Conservation (phyloP, 176 grass and related monocot species). For the Panicum miliaceum region DNA sequence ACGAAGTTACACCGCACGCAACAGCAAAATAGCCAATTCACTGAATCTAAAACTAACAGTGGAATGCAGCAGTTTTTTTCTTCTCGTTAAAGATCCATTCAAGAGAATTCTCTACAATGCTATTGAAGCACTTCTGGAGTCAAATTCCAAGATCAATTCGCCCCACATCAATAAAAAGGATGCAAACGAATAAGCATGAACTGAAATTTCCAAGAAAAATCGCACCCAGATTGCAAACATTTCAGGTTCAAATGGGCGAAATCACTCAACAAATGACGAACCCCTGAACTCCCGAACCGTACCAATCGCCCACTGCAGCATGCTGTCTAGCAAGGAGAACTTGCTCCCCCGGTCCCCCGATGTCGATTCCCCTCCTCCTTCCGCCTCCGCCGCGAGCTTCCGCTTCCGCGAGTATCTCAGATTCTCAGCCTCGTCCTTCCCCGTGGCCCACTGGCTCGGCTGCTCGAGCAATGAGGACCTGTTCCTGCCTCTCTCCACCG, state of each 20-base stretch:
- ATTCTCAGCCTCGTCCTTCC: constrained; percentile 73
- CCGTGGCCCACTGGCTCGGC: constrained; percentile 53
- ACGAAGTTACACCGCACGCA: no score
- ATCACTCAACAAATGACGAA: not conserved
- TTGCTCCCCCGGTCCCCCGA: constrained; percentile 59
- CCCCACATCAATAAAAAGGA: no score
- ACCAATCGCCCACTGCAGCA: constrained; percentile 98
- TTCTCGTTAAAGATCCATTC: no score
- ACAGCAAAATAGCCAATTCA: no score
- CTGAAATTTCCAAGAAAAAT: no score
- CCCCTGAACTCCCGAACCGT: not conserved
- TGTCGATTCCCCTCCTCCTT: not conserved
- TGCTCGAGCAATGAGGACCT: constrained; percentile 37
- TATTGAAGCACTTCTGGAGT: no score
- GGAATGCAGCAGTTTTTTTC: no score
- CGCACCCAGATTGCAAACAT: not conserved
- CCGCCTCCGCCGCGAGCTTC: not conserved
- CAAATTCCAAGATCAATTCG: no score
- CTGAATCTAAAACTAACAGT: no score
- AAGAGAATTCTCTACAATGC: no score
- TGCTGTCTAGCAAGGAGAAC: constrained; percentile 80
- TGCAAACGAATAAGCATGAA: no score
- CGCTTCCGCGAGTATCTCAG: constrained; percentile 43
- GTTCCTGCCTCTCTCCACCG: constrained; percentile 43
- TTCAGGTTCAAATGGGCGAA: not conserved